Percentiles rank a stretch among this genome's conserved stretches.
phyloP scores from a whole-genome alignment of 2,329 filamentous ascomycete genomes.

The Incumbomyces lentus region DNA sequence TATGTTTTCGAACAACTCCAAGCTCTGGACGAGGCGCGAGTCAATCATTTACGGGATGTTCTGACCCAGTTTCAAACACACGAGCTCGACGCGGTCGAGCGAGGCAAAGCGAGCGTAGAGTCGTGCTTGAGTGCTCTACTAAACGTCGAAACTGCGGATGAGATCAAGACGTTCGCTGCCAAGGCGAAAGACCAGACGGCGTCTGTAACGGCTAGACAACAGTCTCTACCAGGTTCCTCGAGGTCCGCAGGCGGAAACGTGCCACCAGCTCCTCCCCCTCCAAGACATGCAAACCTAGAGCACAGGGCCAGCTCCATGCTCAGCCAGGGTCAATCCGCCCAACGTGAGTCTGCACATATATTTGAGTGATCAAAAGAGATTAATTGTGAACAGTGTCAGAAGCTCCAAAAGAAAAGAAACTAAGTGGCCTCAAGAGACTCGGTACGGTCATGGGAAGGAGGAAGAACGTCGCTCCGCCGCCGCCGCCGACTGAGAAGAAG shows the following conservation, averaged over 20 bases:
- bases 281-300: slow-evolving; percentile 41
- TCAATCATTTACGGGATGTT: slow-evolving; percentile 82
- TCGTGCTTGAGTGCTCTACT: slow-evolving; percentile 71
- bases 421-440: slow-evolving; percentile 36
- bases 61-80: slow-evolving; percentile 90
- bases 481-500: slow-evolving; percentile 26
- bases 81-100: slow-evolving; percentile 77
- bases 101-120: slow-evolving; percentile 62
- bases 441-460: slow-evolving; percentile 39
- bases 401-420: slow-evolving; percentile 26
- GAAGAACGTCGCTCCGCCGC: slow-evolving; percentile 32
- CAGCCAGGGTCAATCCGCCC: slow-evolving; percentile 26
- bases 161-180: slow-evolving; percentile 65
- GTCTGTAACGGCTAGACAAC: not conserved
- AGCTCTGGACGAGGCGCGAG: slow-evolving; percentile 73
- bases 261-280: slow-evolving; percentile 30
- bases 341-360: slow-evolving; percentile 24
- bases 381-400: slow-evolving; percentile 25
- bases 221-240: not conserved
- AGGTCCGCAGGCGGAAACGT: slow-evolving; percentile 7
- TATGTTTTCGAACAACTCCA: slow-evolving; percentile 92
- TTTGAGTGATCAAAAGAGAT: not conserved
- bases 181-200: slow-evolving; percentile 21
- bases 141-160: slow-evolving; percentile 74
- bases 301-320: slow-evolving; percentile 45